Percentiles rank a stretch among this genome's conserved stretches.
phyloP scores from a whole-genome alignment of 352 stramenopile species.

The Globisporangium solare region DNA sequence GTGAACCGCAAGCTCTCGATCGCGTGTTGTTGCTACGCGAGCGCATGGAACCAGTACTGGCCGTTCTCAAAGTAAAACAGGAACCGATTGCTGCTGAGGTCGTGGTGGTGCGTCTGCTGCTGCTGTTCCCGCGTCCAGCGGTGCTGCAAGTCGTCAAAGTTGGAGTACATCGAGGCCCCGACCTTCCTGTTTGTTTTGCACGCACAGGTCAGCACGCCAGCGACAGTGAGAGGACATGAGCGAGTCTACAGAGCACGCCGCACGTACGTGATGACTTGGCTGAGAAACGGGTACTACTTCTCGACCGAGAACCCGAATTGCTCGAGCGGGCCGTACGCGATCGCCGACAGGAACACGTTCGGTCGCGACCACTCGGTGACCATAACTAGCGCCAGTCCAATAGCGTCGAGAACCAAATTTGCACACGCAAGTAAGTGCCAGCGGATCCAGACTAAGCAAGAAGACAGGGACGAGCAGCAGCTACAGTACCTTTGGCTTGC shows the following conservation, averaged over 20 bases:
- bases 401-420: background rate
- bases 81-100: constrained; percentile 18
- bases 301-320: constrained; percentile 39
- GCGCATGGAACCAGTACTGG: constrained; percentile 39
- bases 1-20: constrained; percentile 18
- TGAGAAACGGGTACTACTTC: constrained; percentile 48
- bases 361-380: constrained; percentile 37
- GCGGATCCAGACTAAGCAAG: background rate
- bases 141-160: constrained; percentile 25
- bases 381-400: constrained; percentile 18
- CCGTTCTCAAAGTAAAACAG: constrained; percentile 48
- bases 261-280: constrained; percentile 23
- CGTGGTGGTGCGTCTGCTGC: background rate
- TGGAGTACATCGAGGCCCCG: constrained; percentile 33
- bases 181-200: constrained; percentile 15
- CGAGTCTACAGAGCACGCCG: background rate
- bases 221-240: background rate
- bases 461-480: background rate
- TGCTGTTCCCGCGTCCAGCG: background rate
- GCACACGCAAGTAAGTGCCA: background rate
- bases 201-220: no score
- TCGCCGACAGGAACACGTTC: constrained; percentile 47
- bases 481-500: constrained; percentile 41
- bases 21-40: constrained; percentile 21
- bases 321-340: constrained; percentile 44